Evolutionary conservation across 768 basidiomycete genomes (phyloP).

Genomic region (Hygrophorus russula): DNA sequence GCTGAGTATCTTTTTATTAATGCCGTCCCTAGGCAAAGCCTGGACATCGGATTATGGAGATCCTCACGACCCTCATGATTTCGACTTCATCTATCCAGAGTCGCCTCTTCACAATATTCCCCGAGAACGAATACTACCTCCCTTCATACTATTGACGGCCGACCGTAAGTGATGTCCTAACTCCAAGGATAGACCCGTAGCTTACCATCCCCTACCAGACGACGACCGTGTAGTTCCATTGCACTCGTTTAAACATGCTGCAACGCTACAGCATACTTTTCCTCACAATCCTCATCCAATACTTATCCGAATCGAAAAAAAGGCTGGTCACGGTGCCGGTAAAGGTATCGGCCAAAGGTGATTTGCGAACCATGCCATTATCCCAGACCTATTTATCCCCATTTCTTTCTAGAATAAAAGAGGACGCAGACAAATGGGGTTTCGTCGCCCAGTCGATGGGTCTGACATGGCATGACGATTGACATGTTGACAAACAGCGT

Average conservation of each 20-base stretch:
- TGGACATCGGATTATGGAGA: constrained; percentile 78
- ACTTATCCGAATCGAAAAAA: constrained; percentile 67
- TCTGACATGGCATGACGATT: constrained; percentile 21
- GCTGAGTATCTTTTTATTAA: constrained; percentile 4
- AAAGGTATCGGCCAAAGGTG: constrained; percentile 66
- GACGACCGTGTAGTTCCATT: constrained; percentile 83
- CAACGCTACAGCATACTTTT: constrained; percentile 58
- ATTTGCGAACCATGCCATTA: background rate
- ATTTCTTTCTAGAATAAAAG: constrained; percentile 45
- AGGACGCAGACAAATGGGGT: constrained; percentile 68
- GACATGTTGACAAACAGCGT: too few relatives aligned
- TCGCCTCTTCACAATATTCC: constrained; percentile 79
- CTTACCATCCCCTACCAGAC: constrained; percentile 26
- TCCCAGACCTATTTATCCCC: background rate
- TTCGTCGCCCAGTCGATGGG: constrained; percentile 64
- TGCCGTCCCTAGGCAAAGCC: constrained; percentile 43
- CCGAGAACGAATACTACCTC: constrained; percentile 46
- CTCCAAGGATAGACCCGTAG: background rate
- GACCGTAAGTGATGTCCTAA: constrained; percentile 44
- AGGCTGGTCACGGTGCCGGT: constrained; percentile 73
- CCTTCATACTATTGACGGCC: constrained; percentile 69
- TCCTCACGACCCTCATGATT: constrained; percentile 63
- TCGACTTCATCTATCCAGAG: constrained; percentile 74
- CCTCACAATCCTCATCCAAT: constrained; percentile 63
- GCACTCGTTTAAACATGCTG: constrained; percentile 78